These are phyloP conservation scores for Podaxis sp. DNA, from an alignment of 768 basidiomycete genomes.

Conservation along the genomic window DNA sequence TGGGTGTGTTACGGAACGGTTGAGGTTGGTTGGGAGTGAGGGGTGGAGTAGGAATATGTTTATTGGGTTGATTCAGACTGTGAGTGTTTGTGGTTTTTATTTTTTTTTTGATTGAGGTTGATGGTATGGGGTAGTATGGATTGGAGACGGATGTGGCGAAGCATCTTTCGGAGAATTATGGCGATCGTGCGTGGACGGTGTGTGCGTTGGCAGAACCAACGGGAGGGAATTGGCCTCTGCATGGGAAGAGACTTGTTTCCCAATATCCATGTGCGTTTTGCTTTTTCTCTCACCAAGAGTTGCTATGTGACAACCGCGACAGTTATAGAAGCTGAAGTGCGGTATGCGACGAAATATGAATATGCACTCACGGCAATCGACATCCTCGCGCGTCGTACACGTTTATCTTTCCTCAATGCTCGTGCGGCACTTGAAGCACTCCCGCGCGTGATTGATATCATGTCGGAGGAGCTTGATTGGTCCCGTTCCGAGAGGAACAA, in stretches of 20 bases:
- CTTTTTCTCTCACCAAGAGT: background rate
- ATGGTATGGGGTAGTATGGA: slow-evolving; percentile 58
- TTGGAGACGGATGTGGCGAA: slow-evolving; percentile 89
- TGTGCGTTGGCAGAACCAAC: slow-evolving; percentile 76
- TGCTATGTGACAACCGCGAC: background rate
- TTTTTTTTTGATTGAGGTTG: background rate
- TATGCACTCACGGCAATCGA: slow-evolving; percentile 92
- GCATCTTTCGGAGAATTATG: slow-evolving; percentile 91
- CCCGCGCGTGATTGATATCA: slow-evolving; percentile 86
- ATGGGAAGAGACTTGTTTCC: slow-evolving; percentile 67
- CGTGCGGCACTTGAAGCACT: slow-evolving; percentile 81
- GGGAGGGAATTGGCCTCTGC: slow-evolving; percentile 78
- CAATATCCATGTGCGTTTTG: slow-evolving; percentile 67
- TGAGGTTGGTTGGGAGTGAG: slow-evolving; percentile 88
- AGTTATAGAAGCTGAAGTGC: slow-evolving; percentile 92
- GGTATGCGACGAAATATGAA: slow-evolving; percentile 84
- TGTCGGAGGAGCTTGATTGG: slow-evolving; percentile 86
- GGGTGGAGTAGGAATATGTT: slow-evolving; percentile 97
- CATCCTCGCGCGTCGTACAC: slow-evolving; percentile 87
- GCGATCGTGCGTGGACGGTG: slow-evolving; percentile 95
- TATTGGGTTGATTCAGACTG: slow-evolving; percentile 86
- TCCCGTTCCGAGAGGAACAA: slow-evolving; percentile 45
- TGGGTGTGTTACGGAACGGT: slow-evolving; percentile 71
- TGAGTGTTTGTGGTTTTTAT: background rate
- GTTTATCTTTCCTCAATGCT: slow-evolving; percentile 90